phyloP scores from a whole-genome alignment of 2,329 filamentous ascomycete genomes.

The Colletotrichum spaethianum region DNA sequence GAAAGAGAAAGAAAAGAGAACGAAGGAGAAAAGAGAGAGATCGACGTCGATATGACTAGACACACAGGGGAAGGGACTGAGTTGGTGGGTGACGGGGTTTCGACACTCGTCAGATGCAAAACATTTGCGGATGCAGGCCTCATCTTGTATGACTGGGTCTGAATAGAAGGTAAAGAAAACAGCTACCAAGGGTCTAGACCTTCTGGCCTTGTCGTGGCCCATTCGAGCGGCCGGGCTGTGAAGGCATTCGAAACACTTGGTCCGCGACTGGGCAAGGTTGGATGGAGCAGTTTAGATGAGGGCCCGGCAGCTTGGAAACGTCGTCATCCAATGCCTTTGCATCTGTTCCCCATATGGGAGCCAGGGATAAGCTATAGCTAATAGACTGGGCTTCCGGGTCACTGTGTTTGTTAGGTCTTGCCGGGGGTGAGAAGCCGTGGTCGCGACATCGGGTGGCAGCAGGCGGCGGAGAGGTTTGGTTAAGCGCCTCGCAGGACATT shows the following conservation, averaged over 20 bases:
- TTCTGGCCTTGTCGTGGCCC: conserved; percentile 24
- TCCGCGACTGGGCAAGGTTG: conserved; percentile 17
- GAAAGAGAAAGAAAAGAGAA: conserved; percentile 28
- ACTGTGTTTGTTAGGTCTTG: background rate
- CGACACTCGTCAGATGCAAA: conserved; percentile 34
- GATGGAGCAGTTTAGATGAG: conserved; percentile 22
- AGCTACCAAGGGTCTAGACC: conserved; percentile 21
- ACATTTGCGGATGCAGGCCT: conserved; percentile 21
- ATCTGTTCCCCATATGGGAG: background rate
- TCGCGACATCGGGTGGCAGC: conserved; percentile 4
- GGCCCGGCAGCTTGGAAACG: conserved; percentile 24
- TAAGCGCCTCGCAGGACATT: conserved; percentile 32
- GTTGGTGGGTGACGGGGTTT: conserved; percentile 22
- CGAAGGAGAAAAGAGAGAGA: conserved; percentile 20
- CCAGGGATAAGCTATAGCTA: background rate
- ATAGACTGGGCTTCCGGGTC: background rate
- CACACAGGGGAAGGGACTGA: background rate
- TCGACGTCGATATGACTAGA: conserved; percentile 36
- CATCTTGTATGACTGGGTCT: conserved; percentile 38
- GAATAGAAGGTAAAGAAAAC: background rate
- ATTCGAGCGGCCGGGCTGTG: conserved; percentile 33
- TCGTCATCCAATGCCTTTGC: conserved; percentile 31
- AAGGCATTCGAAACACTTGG: conserved; percentile 38
- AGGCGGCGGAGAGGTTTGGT: conserved; percentile 3
- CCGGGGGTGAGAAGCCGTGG: background rate